Evolutionary conservation across 2,329 filamentous ascomycete genomes (phyloP).

Genomic region (Allantophomopsis lycopodina): DNA sequence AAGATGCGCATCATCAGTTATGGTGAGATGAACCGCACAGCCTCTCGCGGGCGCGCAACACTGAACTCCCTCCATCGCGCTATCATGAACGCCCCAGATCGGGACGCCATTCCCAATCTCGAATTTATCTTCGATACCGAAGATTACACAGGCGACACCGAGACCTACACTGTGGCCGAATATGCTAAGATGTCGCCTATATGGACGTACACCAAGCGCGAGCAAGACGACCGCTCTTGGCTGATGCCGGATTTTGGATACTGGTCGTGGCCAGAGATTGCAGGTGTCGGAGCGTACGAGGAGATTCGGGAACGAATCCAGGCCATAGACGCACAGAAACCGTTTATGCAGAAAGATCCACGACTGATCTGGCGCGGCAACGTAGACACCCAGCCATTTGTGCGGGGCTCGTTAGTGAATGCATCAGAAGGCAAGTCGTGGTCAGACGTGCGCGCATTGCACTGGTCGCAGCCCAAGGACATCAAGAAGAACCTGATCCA

Average conservation of each 20-base stretch:
- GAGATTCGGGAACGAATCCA: not conserved
- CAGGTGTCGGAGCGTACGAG: not conserved
- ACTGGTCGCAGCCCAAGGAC: too few species aligned
- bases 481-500: too few species aligned
- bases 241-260: not conserved
- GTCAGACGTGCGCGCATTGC: not conserved
- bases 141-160: not conserved
- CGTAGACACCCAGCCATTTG: not conserved
- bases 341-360: not conserved
- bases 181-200: too few species aligned
- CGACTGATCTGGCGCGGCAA: not conserved
- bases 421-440: not conserved
- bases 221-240: not conserved
- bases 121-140: conserved; percentile 1
- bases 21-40: too few species aligned
- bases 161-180: not conserved
- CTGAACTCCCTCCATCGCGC: not conserved
- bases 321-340: not conserved
- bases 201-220: not conserved
- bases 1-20: too few species aligned
- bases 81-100: not conserved
- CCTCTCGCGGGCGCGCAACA: not conserved
- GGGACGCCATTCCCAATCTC: not conserved
- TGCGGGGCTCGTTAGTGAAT: not conserved
- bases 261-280: not conserved